Conservation (phyloP, 2,329 filamentous ascomycete species). For the Fusarium dlaminii region DNA sequence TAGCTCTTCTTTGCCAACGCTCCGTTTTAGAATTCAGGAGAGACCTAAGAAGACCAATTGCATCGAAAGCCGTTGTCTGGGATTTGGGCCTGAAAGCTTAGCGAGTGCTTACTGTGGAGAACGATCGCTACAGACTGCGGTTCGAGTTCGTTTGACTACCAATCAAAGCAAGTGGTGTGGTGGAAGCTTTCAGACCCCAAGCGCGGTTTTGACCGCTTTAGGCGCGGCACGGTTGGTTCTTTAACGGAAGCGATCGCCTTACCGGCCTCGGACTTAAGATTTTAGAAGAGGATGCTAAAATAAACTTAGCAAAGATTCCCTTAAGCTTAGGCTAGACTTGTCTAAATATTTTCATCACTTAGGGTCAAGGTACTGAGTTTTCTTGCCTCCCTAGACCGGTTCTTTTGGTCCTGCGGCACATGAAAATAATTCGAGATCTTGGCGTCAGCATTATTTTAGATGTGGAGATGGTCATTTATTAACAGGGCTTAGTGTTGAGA, state of each 20-base stretch:
- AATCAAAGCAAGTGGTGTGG: not conserved
- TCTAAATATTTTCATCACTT: not conserved
- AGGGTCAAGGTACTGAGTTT: not conserved
- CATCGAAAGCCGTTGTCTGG: not conserved
- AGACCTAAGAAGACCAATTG: not conserved
- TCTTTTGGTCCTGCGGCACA: not conserved
- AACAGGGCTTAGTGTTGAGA: not conserved
- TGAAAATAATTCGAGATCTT: not conserved
- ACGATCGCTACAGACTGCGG: not conserved
- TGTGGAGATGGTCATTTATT: not conserved
- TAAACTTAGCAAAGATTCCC: not conserved
- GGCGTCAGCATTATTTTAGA: not conserved
- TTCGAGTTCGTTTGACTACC: not conserved
- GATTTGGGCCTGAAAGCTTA: not conserved
- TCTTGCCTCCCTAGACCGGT: not conserved
- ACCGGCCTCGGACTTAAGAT: not conserved
- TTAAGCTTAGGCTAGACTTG: rapidly evolving
- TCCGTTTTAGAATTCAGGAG: not conserved
- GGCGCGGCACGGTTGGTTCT: not conserved
- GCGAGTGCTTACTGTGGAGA: not conserved
- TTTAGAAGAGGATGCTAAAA: not conserved
- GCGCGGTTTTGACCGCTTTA: not conserved
- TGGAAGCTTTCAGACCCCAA: not conserved
- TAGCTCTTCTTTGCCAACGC: not conserved
- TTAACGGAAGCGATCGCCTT: not conserved